A percentile compares a stretch with the other conserved stretches of the same genome.
Evolutionary conservation across 768 basidiomycete species (phyloP).

Genomic region (Amanita inopinata): DNA sequence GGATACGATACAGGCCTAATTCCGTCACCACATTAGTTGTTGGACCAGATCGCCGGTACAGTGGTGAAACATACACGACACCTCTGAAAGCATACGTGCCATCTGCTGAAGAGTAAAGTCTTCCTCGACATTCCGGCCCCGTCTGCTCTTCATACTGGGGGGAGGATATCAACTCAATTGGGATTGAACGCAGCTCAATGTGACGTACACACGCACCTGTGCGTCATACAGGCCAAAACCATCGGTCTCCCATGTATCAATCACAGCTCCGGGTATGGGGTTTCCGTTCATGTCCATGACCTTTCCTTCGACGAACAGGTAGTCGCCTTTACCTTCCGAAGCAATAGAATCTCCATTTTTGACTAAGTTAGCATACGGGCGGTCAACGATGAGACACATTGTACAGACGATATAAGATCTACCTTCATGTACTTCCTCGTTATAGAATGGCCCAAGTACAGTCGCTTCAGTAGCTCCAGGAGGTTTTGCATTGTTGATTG

Average conservation of each 20-base stretch:
- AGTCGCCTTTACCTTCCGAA: constrained; percentile 80
- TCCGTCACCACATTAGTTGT: no score
- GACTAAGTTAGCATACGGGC: no score
- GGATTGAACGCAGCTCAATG: neutral
- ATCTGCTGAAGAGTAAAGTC: constrained; percentile 45
- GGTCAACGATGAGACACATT: neutral
- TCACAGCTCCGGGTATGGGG: constrained; percentile 54
- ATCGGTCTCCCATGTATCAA: constrained; percentile 86
- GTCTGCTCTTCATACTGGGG: constrained; percentile 43
- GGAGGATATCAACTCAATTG: constrained; percentile 21
- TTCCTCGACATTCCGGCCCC: constrained; percentile 66
- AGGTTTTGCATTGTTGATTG: constrained; percentile 58
- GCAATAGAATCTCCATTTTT: constrained; percentile 66
- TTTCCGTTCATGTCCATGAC: constrained; percentile 53
- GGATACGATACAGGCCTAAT: constrained; percentile 51
- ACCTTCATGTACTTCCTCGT: constrained; percentile 69
- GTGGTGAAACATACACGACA: constrained; percentile 36
- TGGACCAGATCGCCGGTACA: neutral
- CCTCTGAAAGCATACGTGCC: constrained; percentile 66
- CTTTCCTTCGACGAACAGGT: constrained; percentile 71
- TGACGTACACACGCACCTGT: constrained; percentile 20
- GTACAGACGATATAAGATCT: constrained; percentile 14
- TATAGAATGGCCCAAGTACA: constrained; percentile 78
- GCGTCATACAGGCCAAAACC: constrained; percentile 37
- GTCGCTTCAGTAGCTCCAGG: constrained; percentile 61